Evolutionary conservation across 2,329 filamentous ascomycete species (phyloP).

Genomic region (Trichoderma hamatum): DNA sequence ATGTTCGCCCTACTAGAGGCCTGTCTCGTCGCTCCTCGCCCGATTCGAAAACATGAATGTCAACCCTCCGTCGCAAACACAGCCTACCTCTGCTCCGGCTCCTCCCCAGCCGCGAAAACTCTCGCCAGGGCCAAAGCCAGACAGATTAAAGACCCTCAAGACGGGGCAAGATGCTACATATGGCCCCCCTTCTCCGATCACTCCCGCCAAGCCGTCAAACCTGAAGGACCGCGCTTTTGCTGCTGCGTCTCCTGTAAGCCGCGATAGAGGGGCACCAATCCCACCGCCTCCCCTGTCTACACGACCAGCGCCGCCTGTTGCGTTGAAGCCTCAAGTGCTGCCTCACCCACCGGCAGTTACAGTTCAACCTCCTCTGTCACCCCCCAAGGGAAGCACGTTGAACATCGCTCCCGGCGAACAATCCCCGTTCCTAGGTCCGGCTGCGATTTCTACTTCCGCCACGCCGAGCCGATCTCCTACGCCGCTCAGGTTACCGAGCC

Average conservation of each 20-base stretch:
- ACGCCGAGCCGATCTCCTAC: constrained; percentile 48
- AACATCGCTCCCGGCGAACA: constrained; percentile 45
- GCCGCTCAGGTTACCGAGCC: constrained; percentile 58
- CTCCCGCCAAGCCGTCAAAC: constrained; percentile 32
- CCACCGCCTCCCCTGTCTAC: constrained; percentile 34
- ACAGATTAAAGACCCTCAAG: constrained; percentile 46
- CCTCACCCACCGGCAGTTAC: constrained; percentile 64
- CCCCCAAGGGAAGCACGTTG: constrained; percentile 54
- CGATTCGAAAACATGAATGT: constrained; percentile 74
- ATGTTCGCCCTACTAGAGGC: constrained; percentile 57
- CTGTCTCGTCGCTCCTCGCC: constrained; percentile 78
- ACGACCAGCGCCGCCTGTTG: constrained; percentile 32
- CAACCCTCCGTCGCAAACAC: constrained; percentile 29
- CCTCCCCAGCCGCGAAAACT: constrained; percentile 39
- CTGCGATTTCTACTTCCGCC: constrained; percentile 45
- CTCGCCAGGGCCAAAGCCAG: constrained; percentile 49
- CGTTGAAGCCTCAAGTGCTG: constrained; percentile 33
- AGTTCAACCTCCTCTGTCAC: constrained; percentile 71
- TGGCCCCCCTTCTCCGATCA: background rate
- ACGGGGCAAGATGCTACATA: constrained; percentile 41
- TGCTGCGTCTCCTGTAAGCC: constrained; percentile 28
- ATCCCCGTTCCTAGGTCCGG: constrained; percentile 52
- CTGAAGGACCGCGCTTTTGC: constrained; percentile 22
- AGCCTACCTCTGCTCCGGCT: constrained; percentile 27
- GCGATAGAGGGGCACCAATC: constrained; percentile 31